Base-by-base conservation (phyloP, 371 early-diverging fungal genomes). In the Phascolomyces articulosus region DNA sequence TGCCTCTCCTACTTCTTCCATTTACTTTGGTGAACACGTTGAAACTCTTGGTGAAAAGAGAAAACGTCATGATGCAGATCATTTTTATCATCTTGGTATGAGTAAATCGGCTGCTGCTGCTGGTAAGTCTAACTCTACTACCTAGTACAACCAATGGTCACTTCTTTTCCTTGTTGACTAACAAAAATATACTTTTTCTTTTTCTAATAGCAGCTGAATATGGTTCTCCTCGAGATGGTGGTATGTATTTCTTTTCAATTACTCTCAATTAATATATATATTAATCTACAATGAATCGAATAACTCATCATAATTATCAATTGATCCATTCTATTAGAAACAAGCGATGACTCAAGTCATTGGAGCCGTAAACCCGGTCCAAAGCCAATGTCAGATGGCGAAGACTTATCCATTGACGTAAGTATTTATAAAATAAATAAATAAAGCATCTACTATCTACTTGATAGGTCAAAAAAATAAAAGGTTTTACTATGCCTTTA, bases 301-400 rank as follows among this genome's bases (percentile, higher is more conserved):
- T n/a, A n/a, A n/a, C n/a, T n/a, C n/a, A n/a, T n/a, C n/a, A n/a
- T n/a, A n/a, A n/a, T n/a, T n/a, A n/a, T n/a, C n/a, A n/a, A n/a
- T n/a, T n/a, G n/a, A n/a, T n/a, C n/a, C n/a, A n/a, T n/a, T n/a
- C 11, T 21, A 55, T 13, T 55, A 55, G 38, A 55, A 29, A 29
- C 18, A 18, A 55, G 38, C 24, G 56, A 29, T 34, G 56, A 55
- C 31, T 34, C 38, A 20, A 55, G 38, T 18, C 15, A 13, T n/a
- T 51, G n/a, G 11, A 54, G 64, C 44, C 55, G 57, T 28, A 69
- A 58, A 40, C 61, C 80, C 26, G 76, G 76, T 9, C 64, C 72
- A 40, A 80, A 75, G 51, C 75, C 70, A 34, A 71, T 75, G 59
- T 51, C 64, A 2, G 72, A 73, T 34, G 72, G 75, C 28, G 51